Base-by-base conservation (phyloP, 352 stramenopile species). In the Globisporangium apiculatum region DNA sequence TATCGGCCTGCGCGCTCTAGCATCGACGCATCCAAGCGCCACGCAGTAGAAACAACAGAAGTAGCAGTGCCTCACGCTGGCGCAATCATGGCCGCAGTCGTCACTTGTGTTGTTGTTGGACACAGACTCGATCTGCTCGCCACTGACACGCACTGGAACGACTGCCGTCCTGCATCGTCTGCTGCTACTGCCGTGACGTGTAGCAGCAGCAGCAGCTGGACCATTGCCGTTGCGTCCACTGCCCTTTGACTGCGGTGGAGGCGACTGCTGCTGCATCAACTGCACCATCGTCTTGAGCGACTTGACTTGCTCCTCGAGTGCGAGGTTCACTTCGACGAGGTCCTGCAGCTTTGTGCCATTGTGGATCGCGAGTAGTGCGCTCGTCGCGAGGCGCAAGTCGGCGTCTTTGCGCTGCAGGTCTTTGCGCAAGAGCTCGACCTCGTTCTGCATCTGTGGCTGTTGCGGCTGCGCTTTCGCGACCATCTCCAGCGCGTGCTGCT, bases 261-360 rank as follows among this genome's bases (percentile, higher is more conserved):
- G 24, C 24, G 24, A 7, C 8, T 9, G 57, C 45, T 56, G 40
- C 49, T 63, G 61, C 14, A 59, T 57, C 40, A 62, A 53, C 54
- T 69, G 53, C 18, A 82, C 48, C 51, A 71, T 64, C 9, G 58
- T 65, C 61, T 82, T 82, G 31, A 82, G 66, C 40, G 70, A 71
- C 53, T 68, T 65, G 17, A 82, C 70, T 54, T 82, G 73, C 51
- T 82, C 70, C 10, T 73, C 60, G 51, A 82, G 60, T 35, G 73
- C 73, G 12, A 77, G 55, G 47, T 82, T 82, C 48, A 68, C 62
- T 53, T 82, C 68, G 24, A 75, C 64, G 7, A 79, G 61, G 54
- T 82, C 70, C 38, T 79, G 67, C 11, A 79, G 51, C 14, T 75
- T 67, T n/a, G 40, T 18, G 50, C 14, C 65, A 57, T 64, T 64